phyloP scores from a whole-genome alignment of 2,329 filamentous ascomycete genomes.

The Rhinocladiella similis region DNA sequence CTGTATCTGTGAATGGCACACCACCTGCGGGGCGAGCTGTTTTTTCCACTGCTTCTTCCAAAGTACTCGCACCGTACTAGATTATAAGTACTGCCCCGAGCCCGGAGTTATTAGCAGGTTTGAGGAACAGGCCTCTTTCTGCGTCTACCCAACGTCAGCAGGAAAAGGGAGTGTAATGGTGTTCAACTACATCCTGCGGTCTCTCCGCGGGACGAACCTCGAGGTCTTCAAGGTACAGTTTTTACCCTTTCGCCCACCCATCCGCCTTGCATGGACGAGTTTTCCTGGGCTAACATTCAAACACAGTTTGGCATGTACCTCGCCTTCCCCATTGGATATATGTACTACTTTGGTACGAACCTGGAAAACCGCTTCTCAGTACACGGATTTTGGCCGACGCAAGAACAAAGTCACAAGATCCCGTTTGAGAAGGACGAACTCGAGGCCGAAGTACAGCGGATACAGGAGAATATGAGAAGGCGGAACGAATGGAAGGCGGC shows the following conservation, averaged over 20 bases:
- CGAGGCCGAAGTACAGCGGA: constrained; percentile 64
- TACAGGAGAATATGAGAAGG: constrained; percentile 47
- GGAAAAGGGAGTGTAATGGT: constrained; percentile 19
- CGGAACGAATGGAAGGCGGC: no score
- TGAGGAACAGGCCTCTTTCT: no score
- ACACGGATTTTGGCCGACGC: constrained; percentile 88
- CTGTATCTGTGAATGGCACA: no score
- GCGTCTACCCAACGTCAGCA: no score
- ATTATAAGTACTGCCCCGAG: no score
- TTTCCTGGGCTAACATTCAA: neutral
- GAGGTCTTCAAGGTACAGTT: constrained; percentile 84
- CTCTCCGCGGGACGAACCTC: constrained; percentile 80
- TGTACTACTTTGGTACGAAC: constrained; percentile 99
- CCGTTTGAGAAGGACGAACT: constrained; percentile 61
- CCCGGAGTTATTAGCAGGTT: no score
- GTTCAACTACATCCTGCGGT: constrained; percentile 43
- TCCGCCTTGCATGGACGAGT: no score
- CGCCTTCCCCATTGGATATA: constrained; percentile 97
- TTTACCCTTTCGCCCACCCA: no score
- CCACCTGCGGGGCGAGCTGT: no score
- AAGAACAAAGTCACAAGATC: constrained; percentile 54
- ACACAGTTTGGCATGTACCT: constrained; percentile 75
- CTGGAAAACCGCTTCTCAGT: constrained; percentile 89
- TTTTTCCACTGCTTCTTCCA: no score
- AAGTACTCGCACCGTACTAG: no score